A percentile compares a stretch with the other conserved stretches of the same genome.
Evolutionary conservation across 371 early-diverging fungal genomes (phyloP).

Genomic region (Fennellomyces sp.): DNA sequence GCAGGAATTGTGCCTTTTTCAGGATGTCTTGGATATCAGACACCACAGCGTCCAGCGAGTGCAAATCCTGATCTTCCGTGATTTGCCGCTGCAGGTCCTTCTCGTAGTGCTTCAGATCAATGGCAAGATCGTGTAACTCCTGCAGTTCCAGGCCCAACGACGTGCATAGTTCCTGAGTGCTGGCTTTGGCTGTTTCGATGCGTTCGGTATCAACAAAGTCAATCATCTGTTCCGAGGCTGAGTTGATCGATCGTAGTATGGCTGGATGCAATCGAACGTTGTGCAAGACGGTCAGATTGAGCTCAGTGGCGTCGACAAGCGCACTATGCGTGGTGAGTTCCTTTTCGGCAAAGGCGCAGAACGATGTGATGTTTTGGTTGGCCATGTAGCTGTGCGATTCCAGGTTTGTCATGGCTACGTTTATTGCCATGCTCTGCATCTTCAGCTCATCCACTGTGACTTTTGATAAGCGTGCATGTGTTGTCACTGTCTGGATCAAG

Average conservation of each 20-base stretch:
- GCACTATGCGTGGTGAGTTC: slow-evolving; percentile 26
- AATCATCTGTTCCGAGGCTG: slow-evolving; percentile 11
- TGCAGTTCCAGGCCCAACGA: slow-evolving; percentile 19
- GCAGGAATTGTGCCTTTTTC: slow-evolving; percentile 22
- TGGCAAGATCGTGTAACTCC: slow-evolving; percentile 16
- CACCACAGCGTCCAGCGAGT: slow-evolving; percentile 28
- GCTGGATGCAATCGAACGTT: slow-evolving; percentile 31
- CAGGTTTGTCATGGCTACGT: slow-evolving; percentile 63
- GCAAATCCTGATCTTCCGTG: slow-evolving; percentile 28
- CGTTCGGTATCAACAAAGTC: slow-evolving; percentile 30
- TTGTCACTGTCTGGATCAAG: slow-evolving; percentile 15
- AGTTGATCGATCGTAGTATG: slow-evolving; percentile 3
- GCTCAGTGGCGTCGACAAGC: slow-evolving; percentile 17
- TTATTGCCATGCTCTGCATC: slow-evolving; percentile 58
- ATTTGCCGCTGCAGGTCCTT: slow-evolving; percentile 26
- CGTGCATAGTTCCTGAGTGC: slow-evolving; percentile 23
- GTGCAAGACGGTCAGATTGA: slow-evolving; percentile 29
- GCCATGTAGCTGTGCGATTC: slow-evolving; percentile 45
- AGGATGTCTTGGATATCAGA: slow-evolving; percentile 26
- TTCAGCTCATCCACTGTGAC: slow-evolving; percentile 54
- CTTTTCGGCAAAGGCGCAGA: slow-evolving; percentile 20
- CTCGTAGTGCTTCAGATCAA: slow-evolving; percentile 21
- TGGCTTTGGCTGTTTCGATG: slow-evolving; percentile 11
- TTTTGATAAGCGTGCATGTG: slow-evolving; percentile 49
- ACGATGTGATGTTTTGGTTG: slow-evolving; percentile 13